phyloP scores from a whole-genome alignment of 2,329 filamentous ascomycete genomes.

The Tolypocladium ovalisporum region DNA sequence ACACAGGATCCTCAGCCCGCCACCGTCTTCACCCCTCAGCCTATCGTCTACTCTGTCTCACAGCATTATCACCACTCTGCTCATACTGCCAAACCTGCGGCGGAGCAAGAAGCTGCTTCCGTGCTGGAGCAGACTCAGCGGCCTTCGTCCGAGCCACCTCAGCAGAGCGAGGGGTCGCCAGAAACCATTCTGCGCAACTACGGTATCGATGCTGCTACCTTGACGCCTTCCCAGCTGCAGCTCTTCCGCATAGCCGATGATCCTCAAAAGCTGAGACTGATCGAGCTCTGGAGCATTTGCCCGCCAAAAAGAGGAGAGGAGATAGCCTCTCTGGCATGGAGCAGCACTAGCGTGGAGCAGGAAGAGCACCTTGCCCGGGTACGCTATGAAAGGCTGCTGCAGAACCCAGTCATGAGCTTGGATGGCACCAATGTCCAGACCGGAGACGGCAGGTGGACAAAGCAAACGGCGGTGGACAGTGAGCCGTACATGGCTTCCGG shows the following conservation, averaged over 20 bases:
- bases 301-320: constrained; percentile 51
- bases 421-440: constrained; percentile 43
- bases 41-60: constrained; percentile 62
- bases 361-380: constrained; percentile 48
- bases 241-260: constrained; percentile 68
- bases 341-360: constrained; percentile 41
- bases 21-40: constrained; percentile 15
- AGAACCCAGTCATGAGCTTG: constrained; percentile 35
- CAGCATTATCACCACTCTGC: constrained; percentile 78
- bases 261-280: constrained; percentile 60
- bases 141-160: constrained; percentile 39
- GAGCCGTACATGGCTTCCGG: constrained; percentile 82
- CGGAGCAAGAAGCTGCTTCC: constrained; percentile 14
- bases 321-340: constrained; percentile 42
- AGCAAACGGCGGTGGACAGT: constrained; percentile 30
- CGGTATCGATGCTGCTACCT: constrained; percentile 56
- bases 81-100: constrained; percentile 36
- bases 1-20: constrained; percentile 19
- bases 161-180: constrained; percentile 36
- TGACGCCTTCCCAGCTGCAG: constrained; percentile 65
- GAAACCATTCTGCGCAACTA: constrained; percentile 52
- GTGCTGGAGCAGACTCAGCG: constrained; percentile 26
- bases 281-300: constrained; percentile 79
- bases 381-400: constrained; percentile 43
- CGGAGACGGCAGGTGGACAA: constrained; percentile 41